These are phyloP conservation scores for Nicotiana sylvestris DNA, from an alignment of 257 asterid genomes.

Conservation along the genomic window DNA sequence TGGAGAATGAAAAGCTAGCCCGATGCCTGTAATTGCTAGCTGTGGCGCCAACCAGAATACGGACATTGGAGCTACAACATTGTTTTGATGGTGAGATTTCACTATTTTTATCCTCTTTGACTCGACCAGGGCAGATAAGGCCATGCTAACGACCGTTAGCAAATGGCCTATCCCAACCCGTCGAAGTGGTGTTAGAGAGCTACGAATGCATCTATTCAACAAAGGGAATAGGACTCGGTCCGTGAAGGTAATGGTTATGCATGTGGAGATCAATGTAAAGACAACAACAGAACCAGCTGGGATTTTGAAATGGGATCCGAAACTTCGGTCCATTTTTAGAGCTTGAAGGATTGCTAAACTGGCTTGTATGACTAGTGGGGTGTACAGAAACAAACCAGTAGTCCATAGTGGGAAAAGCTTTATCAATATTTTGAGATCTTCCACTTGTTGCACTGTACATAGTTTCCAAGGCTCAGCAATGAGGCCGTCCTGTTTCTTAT, in stretches of 20 bases:
- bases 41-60: conserved; percentile 26
- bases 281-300: conserved; percentile 23
- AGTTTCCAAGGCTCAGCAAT: conserved; percentile 17
- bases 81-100: not conserved
- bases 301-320: conserved; percentile 4
- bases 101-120: conserved; percentile 3
- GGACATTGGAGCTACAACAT: conserved; percentile 18
- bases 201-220: not conserved
- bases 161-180: conserved; percentile 24
- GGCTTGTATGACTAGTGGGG: conserved; percentile 17
- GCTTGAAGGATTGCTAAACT: conserved; percentile 20
- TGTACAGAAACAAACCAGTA: conserved; percentile 17
- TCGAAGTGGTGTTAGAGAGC: conserved; percentile 15
- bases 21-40: conserved; percentile 15
- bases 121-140: conserved; percentile 19
- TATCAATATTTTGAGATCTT: conserved; percentile 24
- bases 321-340: conserved; percentile 19
- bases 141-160: conserved; percentile 10
- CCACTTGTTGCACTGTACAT: conserved; percentile 20
- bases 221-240: conserved; percentile 15
- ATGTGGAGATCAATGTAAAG: conserved; percentile 10
- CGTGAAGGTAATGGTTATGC: not conserved
- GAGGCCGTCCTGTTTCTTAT: not conserved
- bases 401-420: conserved; percentile 18
- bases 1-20: conserved; percentile 29